Percentiles rank a stretch among this genome's conserved stretches.
phyloP scores from a whole-genome alignment of 176 grass and related monocot genomes.

The Zoysia japonica region DNA sequence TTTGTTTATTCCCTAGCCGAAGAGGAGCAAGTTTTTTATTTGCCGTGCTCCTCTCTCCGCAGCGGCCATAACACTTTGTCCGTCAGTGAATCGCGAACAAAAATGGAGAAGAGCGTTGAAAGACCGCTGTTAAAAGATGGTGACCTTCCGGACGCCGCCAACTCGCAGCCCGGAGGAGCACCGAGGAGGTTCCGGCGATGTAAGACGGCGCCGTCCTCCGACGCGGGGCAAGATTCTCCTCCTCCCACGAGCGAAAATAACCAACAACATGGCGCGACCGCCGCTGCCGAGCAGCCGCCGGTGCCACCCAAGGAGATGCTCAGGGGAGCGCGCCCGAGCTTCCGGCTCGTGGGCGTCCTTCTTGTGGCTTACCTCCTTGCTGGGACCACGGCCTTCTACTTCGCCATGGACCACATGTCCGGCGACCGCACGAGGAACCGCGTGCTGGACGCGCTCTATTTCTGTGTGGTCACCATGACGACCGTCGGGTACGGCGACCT shows the following conservation, averaged over 20 bases:
- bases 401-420: conserved; percentile 48
- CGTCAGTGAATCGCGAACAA: too few species aligned
- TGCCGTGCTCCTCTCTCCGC: too few species aligned
- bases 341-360: conserved; percentile 46
- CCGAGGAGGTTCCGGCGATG: conserved; percentile 37
- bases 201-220: conserved; percentile 25
- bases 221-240: background rate
- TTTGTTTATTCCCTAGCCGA: too few species aligned
- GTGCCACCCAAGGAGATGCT: background rate
- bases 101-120: too few species aligned
- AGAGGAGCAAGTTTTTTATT: too few species aligned
- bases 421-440: conserved; percentile 34
- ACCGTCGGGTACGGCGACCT: conserved; percentile 69
- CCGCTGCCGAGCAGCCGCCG: too few species aligned
- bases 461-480: conserved; percentile 67
- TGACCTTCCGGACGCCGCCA: too few species aligned
- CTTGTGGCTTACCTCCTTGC: conserved; percentile 57
- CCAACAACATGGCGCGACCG: too few species aligned
- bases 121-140: too few species aligned
- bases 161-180: background rate
- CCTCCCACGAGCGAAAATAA: background rate
- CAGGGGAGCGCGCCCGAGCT: conserved; percentile 28
- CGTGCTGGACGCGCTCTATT: conserved; percentile 55
- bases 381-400: conserved; percentile 52
- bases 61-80: too few species aligned